Percentiles rank a stretch among this genome's conserved stretches.
Conservation (phyloP, 192 early-diverging fungal genomes). For the Coemansia pectinata region DNA sequence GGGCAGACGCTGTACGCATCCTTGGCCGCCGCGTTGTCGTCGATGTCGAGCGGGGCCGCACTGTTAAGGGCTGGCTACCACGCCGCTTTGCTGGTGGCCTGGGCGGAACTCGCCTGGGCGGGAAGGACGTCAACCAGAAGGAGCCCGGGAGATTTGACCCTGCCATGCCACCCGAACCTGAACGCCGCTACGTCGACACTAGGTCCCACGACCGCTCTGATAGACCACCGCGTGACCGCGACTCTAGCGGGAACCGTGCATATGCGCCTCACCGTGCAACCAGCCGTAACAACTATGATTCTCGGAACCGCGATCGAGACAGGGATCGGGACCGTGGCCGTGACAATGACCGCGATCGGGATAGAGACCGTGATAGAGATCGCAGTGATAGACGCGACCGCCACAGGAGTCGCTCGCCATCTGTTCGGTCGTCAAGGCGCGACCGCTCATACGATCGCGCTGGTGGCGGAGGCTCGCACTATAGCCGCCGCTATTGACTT, state of each 20-base stretch:
- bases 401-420: conserved; percentile 48
- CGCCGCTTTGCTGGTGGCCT: conserved; percentile 51
- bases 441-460: conserved; percentile 49
- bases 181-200: conserved; percentile 11
- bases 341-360: conserved; percentile 1
- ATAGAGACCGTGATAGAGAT: conserved; percentile 19
- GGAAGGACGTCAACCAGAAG: conserved; percentile 39
- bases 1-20: conserved; percentile 87
- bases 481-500: conserved; percentile 30
- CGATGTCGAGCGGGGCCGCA: conserved; percentile 95
- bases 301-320: conserved; percentile 19
- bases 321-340: background rate
- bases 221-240: conserved; percentile 12
- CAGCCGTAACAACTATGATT: conserved; percentile 6
- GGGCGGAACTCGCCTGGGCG: conserved; percentile 46
- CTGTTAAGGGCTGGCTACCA: conserved; percentile 94
- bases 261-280: conserved; percentile 12
- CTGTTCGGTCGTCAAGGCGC: conserved; percentile 29
- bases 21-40: conserved; percentile 83
- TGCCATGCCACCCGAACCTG: background rate
- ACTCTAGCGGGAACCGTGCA: conserved; percentile 21
- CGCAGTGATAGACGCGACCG: conserved; percentile 11
- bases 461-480: conserved; percentile 20
- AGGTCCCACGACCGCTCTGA: conserved; percentile 9
- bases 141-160: conserved; percentile 46